Evolutionary conservation across 805 yeast genomes (phyloP).

Genomic region (Wickerhamiella occidentalis): DNA sequence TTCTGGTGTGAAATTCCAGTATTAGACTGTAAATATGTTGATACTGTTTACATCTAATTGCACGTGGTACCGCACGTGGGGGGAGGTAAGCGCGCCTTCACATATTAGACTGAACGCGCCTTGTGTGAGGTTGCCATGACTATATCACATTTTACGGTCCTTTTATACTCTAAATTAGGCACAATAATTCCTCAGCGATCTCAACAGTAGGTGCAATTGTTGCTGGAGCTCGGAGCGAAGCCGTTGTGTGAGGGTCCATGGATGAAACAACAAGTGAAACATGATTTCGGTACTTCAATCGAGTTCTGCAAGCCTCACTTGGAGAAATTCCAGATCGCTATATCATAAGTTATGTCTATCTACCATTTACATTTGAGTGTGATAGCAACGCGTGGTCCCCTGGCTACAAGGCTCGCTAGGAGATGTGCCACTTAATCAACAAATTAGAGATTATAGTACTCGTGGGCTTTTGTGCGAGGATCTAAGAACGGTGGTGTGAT

Average conservation of each 20-base stretch:
- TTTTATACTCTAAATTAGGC: too few relatives aligned
- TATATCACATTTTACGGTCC: neutral
- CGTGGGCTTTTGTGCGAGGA: neutral
- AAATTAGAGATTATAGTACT: neutral
- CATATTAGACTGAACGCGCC: too few relatives aligned
- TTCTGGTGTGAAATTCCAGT: too few relatives aligned
- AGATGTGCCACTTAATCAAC: neutral
- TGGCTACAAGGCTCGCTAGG: neutral
- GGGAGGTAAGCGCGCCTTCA: neutral
- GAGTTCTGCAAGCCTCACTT: neutral
- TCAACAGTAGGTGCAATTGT: too few relatives aligned
- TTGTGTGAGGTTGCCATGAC: neutral
- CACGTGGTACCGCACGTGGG: neutral
- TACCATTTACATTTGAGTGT: too few relatives aligned
- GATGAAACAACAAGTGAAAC: neutral
- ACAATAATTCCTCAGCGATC: too few relatives aligned
- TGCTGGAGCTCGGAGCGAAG: neutral
- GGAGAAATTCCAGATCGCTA: neutral
- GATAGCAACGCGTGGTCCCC: neutral
- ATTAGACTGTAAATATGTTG: too few relatives aligned
- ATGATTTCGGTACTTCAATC: neutral
- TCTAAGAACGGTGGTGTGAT: neutral
- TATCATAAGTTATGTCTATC: neutral
- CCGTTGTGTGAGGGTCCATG: neutral
- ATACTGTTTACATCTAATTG: too few relatives aligned